Conservation (phyloP, 2,329 filamentous ascomycete species). For the Orbilia javanica region DNA sequence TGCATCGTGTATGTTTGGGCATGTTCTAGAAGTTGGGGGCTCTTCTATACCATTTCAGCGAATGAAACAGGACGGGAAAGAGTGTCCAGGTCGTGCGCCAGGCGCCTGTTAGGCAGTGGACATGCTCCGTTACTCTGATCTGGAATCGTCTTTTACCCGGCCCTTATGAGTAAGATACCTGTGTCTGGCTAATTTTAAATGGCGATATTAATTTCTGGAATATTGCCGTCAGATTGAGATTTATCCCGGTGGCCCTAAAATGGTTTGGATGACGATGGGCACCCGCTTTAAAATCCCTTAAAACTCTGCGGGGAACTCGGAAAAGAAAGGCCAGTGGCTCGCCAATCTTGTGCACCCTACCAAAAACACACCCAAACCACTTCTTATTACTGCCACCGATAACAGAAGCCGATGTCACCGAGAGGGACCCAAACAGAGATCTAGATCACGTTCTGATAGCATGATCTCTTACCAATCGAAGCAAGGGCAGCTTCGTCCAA, state of each 20-base stretch:
- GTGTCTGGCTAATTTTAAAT: conserved; percentile 36
- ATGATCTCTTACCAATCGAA: conserved; percentile 28
- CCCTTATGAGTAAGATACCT: not conserved
- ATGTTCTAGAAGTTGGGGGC: not conserved
- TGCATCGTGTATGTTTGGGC: too few relatives aligned
- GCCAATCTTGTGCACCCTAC: conserved; percentile 27
- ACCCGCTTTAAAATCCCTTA: conserved; percentile 22
- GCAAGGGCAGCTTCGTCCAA: conserved; percentile 31
- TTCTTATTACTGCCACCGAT: conserved; percentile 3
- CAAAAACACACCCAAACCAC: not conserved
- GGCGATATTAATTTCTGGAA: conserved; percentile 15
- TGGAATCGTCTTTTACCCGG: conserved; percentile 29
- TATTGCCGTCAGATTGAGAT: not conserved
- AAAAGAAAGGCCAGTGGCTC: conserved; percentile 11
- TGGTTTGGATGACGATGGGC: conserved; percentile 9
- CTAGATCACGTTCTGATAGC: conserved; percentile 11
- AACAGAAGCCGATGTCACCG: conserved; percentile 21
- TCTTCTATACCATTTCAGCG: not conserved
- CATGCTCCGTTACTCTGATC: too few relatives aligned
- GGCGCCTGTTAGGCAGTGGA: not conserved
- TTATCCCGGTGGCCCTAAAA: not conserved
- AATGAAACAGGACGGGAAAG: not conserved
- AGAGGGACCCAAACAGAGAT: not conserved
- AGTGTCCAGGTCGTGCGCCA: not conserved
- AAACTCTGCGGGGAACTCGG: conserved; percentile 32